These are phyloP conservation scores for Citeromyces nyonsensis DNA, from an alignment of 805 yeast species.

Conservation along the genomic window DNA sequence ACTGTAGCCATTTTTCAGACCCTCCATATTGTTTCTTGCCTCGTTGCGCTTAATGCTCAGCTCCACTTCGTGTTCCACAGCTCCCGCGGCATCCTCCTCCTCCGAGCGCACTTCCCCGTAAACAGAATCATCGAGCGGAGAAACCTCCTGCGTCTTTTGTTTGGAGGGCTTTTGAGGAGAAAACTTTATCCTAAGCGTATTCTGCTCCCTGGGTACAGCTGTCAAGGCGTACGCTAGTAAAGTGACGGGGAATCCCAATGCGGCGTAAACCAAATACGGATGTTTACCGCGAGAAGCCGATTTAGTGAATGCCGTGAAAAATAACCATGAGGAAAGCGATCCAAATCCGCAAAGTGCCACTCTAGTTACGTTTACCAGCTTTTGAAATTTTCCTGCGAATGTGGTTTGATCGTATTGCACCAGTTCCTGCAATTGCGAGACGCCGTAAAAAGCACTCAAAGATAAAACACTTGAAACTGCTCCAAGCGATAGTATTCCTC, in stretches of 20 bases:
- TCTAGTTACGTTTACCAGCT: too few species aligned
- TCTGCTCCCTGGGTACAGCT: constrained; percentile 7
- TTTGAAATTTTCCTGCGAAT: too few species aligned
- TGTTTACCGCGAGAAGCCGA: constrained; percentile 46
- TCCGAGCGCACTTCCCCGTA: constrained; percentile 21
- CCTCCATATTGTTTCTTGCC: constrained; percentile 14
- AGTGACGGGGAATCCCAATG: constrained; percentile 32
- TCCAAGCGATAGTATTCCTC: constrained; percentile 39
- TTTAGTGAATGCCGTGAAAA: constrained; percentile 36
- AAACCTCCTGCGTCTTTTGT: constrained; percentile 14
- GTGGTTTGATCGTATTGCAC: too few species aligned
- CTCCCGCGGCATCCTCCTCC: constrained; percentile 15
- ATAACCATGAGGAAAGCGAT: constrained; percentile 30
- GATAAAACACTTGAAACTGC: constrained; percentile 8
- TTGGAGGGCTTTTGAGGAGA: constrained; percentile 3
- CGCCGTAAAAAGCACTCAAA: too few species aligned
- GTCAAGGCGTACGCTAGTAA: constrained; percentile 12
- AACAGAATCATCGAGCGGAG: constrained; percentile 27
- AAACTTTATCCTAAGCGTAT: not conserved
- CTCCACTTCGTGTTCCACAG: constrained; percentile 16
- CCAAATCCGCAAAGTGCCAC: constrained; percentile 16
- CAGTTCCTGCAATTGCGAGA: too few species aligned
- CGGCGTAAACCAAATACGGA: constrained; percentile 58
- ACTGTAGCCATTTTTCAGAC: constrained; percentile 19
- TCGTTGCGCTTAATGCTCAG: constrained; percentile 22